Evolutionary conservation across 2,329 filamentous ascomycete species (phyloP).

Genomic region (Venturia aucupariae): DNA sequence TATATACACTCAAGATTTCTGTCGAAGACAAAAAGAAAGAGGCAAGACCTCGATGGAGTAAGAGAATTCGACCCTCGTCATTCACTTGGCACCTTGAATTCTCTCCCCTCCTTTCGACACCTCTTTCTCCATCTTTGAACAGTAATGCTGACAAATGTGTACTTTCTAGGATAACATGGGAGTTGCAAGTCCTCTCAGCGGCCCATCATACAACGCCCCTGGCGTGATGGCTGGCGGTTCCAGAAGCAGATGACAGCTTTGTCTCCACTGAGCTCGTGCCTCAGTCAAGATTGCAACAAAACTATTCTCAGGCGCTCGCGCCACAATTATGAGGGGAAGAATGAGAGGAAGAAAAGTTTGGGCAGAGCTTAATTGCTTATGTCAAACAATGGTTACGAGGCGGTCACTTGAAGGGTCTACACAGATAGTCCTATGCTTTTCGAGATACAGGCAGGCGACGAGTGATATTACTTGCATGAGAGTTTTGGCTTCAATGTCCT

Average conservation of each 20-base stretch:
- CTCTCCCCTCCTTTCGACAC: neutral
- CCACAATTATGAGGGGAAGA: neutral
- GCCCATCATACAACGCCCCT: conserved; percentile 3
- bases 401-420: conserved; percentile 6
- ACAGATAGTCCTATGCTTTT: conserved; percentile 6
- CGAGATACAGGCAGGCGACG: conserved; percentile 2
- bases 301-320: neutral
- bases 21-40: neutral
- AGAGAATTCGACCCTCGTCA: conserved; percentile 1
- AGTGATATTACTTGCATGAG: conserved; percentile 8
- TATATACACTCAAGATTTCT: conserved; percentile 1
- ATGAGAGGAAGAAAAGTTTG: conserved; percentile 10
- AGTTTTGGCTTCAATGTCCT: conserved; percentile 6
- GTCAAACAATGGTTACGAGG: conserved; percentile 5
- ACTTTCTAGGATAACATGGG: neutral
- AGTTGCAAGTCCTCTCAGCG: neutral
- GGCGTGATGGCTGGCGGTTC: conserved; percentile 5
- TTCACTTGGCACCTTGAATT: neutral
- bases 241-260: neutral
- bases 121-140: neutral
- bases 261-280: neutral
- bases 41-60: neutral
- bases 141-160: conserved; percentile 4
- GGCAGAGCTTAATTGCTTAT: conserved; percentile 2
- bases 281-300: conserved; percentile 1